Percentiles rank a stretch among this genome's conserved stretches.
Conservation (phyloP, 2,329 filamentous ascomycete genomes). For the Beauveria scarabaeidicola region DNA sequence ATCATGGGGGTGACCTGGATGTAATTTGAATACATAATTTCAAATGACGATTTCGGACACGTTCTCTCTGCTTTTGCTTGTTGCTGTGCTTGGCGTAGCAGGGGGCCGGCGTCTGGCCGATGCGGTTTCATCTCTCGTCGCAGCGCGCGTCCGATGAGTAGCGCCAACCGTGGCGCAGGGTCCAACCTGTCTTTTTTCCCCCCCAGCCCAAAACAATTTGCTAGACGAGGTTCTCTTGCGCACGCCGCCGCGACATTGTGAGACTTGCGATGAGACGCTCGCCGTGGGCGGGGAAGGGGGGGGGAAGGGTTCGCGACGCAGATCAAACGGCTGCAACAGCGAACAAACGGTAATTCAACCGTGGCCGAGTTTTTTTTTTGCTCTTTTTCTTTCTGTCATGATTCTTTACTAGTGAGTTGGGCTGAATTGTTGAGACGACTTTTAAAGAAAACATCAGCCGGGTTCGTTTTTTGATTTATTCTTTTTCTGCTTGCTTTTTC, state of each 20-base stretch:
- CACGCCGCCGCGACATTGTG: background rate
- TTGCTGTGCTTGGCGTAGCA: background rate
- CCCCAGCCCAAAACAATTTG: background rate
- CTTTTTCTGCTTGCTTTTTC: background rate
- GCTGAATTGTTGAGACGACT: background rate
- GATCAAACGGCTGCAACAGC: conserved; percentile 6
- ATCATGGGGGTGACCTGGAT: background rate
- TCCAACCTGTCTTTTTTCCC: no score
- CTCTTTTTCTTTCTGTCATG: background rate
- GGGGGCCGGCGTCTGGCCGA: background rate
- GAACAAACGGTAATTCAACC: background rate
- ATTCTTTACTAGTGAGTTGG: background rate
- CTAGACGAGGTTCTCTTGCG: background rate
- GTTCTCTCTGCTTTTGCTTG: background rate
- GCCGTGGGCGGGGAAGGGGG: background rate
- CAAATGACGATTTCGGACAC: background rate
- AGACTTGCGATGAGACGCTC: conserved; percentile 8
- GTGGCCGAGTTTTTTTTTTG: background rate
- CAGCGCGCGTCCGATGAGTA: background rate
- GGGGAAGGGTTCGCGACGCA: background rate
- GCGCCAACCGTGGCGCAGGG: background rate
- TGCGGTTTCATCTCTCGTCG: conserved; percentile 6
- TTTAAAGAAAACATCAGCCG: conserved; percentile 1
- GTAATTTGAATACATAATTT: background rate
- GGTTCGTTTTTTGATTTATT: background rate